These are phyloP conservation scores for Penicillium nucicola DNA, from an alignment of 495 filamentous ascomycete species.

Conservation along the genomic window DNA sequence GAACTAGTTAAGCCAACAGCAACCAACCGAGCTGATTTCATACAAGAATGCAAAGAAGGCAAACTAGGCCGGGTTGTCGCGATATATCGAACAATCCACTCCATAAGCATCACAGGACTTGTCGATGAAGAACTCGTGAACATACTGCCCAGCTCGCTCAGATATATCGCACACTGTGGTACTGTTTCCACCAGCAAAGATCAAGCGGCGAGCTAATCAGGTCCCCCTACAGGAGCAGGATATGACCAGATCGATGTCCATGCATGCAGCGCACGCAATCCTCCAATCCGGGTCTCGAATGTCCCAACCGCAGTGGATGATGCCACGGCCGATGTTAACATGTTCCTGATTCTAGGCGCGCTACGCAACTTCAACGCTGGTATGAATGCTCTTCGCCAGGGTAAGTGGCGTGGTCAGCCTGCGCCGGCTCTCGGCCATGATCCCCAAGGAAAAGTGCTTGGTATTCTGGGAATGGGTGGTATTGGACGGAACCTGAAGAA, in stretches of 20 bases:
- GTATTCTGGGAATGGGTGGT: conserved; percentile 84
- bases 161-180: conserved; percentile 57
- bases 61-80: conserved; percentile 64
- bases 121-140: conserved; percentile 65
- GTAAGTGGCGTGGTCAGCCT: conserved; percentile 53
- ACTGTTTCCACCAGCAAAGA: conserved; percentile 1
- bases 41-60: conserved; percentile 68
- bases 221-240: conserved; percentile 55
- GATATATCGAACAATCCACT: conserved; percentile 75
- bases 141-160: conserved; percentile 51
- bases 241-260: conserved; percentile 77
- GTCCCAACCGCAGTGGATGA: conserved; percentile 78
- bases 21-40: conserved; percentile 63
- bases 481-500: conserved; percentile 65
- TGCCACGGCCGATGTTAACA: conserved; percentile 72
- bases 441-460: conserved; percentile 62
- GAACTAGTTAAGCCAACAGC: conserved; percentile 47
- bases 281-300: conserved; percentile 69
- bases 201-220: not conserved
- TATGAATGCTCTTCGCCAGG: conserved; percentile 58
- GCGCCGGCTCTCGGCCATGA: conserved; percentile 54
- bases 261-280: conserved; percentile 59
- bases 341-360: conserved; percentile 77
- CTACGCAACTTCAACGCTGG: conserved; percentile 66
- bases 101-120: conserved; percentile 62